phyloP scores from a whole-genome alignment of 768 basidiomycete genomes.

The Hygrophorus russula region DNA sequence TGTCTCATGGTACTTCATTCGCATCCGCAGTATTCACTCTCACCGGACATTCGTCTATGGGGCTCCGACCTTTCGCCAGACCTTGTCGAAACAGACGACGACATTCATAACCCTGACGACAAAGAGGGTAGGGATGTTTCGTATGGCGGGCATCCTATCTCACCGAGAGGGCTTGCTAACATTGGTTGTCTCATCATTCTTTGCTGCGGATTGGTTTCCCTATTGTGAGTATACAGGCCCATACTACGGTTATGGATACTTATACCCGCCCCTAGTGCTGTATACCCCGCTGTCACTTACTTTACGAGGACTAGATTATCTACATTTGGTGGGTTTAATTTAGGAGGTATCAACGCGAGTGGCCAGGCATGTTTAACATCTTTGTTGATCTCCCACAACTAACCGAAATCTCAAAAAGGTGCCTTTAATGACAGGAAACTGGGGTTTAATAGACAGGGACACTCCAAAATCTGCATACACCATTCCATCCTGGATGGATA shows the following conservation, averaged over 20 bases:
- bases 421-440: constrained; percentile 44
- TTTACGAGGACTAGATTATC: constrained; percentile 14
- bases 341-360: constrained; percentile 52
- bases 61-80: constrained; percentile 46
- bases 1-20: constrained; percentile 2
- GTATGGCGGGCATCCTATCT: constrained; percentile 34
- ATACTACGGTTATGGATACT: not conserved
- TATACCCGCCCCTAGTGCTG: not conserved
- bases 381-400: constrained; percentile 12
- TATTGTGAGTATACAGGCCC: constrained; percentile 41
- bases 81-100: constrained; percentile 56
- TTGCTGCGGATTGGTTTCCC: constrained; percentile 30
- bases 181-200: constrained; percentile 58
- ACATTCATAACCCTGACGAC: constrained; percentile 53
- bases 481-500: constrained; percentile 47
- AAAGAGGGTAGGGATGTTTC: constrained; percentile 24
- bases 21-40: constrained; percentile 24
- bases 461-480: constrained; percentile 47
- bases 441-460: constrained; percentile 46
- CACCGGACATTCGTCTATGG: constrained; percentile 59
- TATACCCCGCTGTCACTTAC: constrained; percentile 22
- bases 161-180: constrained; percentile 57
- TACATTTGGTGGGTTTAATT: constrained; percentile 23
- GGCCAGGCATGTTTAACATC: constrained; percentile 37
- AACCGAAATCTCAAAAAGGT: constrained; percentile 28